A percentile compares a stretch with the other conserved stretches of the same genome.
Conservation (phyloP, 441 rosid genomes). For the Pelargonium australe region DNA sequence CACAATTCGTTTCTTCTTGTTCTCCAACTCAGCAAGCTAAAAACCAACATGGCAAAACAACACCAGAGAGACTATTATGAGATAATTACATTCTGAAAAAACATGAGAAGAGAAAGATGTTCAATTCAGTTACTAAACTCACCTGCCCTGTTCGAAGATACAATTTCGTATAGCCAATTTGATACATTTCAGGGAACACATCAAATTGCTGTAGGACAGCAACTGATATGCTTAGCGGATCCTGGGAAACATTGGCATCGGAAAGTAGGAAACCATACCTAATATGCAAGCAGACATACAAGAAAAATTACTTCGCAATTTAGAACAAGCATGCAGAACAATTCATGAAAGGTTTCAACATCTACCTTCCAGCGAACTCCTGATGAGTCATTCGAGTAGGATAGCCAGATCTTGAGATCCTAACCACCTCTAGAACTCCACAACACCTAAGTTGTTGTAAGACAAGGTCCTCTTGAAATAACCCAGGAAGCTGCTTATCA, state of each 20-base stretch:
- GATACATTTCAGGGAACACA: constrained; percentile 74
- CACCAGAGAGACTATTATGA: constrained; percentile 12
- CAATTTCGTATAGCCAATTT: constrained; percentile 82
- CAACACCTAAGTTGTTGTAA: constrained; percentile 77
- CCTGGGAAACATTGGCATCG: constrained; percentile 39
- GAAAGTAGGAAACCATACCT: constrained; percentile 68
- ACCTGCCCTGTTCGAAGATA: constrained; percentile 84
- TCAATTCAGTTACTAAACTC: constrained; percentile 15
- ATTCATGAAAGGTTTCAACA: constrained; percentile 13
- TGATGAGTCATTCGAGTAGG: constrained; percentile 87
- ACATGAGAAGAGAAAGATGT: not conserved
- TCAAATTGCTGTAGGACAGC: constrained; percentile 68
- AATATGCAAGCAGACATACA: constrained; percentile 16
- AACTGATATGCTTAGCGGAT: constrained; percentile 74
- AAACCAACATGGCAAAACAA: constrained; percentile 17
- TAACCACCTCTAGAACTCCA: constrained; percentile 80
- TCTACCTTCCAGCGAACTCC: constrained; percentile 70
- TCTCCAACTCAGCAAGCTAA: constrained; percentile 70
- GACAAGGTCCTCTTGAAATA: constrained; percentile 61
- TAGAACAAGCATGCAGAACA: constrained; percentile 13
- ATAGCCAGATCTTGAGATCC: constrained; percentile 83
- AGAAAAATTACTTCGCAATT: constrained; percentile 13
- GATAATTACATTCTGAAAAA: not conserved
- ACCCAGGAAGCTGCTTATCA: constrained; percentile 53
- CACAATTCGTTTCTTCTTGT: constrained; percentile 50